Evolutionary conservation across 164 flowering plant species (phyloP).

Genomic region (Macadamia integrifolia): DNA sequence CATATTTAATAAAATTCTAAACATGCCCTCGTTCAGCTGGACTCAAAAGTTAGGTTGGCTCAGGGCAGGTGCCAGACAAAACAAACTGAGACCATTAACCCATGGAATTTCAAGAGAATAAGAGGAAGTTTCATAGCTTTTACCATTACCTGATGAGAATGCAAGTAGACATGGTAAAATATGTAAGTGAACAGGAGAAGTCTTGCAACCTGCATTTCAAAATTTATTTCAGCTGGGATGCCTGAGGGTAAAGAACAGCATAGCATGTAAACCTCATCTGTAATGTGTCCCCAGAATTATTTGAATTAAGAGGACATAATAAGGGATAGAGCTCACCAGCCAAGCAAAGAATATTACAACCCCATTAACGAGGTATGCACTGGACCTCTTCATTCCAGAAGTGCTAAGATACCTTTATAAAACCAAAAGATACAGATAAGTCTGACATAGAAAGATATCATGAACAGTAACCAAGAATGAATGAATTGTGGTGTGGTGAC

Average conservation of each 20-base stretch:
- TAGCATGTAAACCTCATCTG: background rate
- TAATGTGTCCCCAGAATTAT: background rate
- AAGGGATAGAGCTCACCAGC: constrained; percentile 60
- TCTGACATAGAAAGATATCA: no score
- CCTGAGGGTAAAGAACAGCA: background rate
- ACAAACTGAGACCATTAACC: background rate
- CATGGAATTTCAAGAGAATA: background rate
- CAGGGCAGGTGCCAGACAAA: background rate
- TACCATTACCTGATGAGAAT: constrained; percentile 63
- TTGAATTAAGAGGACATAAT: background rate
- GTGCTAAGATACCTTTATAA: constrained; percentile 77
- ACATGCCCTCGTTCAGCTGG: background rate
- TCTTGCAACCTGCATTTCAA: constrained; percentile 75
- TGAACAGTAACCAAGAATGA: no score
- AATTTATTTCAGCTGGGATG: background rate
- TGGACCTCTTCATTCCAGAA: constrained; percentile 86
- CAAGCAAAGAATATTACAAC: constrained; percentile 74
- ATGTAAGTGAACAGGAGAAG: constrained; percentile 71
- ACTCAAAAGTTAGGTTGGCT: background rate
- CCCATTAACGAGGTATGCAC: constrained; percentile 78
- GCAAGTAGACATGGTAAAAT: constrained; percentile 77
- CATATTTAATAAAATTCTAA: no score
- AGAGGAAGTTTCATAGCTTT: background rate
- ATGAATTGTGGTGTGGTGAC: no score
- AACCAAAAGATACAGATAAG: background rate